These are phyloP conservation scores for Osmanthus fragrans DNA, from an alignment of 257 asterid genomes.

Conservation along the genomic window DNA sequence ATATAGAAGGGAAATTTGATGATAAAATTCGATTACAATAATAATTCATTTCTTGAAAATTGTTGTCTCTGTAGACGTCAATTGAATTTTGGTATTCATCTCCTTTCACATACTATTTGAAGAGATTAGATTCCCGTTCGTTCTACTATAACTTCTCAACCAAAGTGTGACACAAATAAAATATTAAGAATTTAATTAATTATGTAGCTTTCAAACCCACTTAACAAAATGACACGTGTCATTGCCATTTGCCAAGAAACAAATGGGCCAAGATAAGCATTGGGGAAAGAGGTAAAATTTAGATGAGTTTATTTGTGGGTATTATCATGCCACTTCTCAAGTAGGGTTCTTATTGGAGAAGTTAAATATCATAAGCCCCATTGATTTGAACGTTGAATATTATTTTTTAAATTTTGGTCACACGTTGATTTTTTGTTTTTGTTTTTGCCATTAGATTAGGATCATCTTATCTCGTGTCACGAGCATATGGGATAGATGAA, in stretches of 20 bases:
- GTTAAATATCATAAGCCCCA: background rate
- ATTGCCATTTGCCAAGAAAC: slow-evolving; percentile 10
- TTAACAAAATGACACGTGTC: slow-evolving; percentile 43
- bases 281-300: slow-evolving; percentile 19
- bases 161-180: background rate
- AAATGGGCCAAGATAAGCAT: slow-evolving; percentile 47
- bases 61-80: too few relatives aligned
- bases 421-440: background rate
- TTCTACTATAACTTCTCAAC: background rate
- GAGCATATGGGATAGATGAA: background rate
- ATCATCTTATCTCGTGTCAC: background rate
- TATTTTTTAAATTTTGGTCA: background rate
- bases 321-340: slow-evolving; percentile 51
- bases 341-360: slow-evolving; percentile 14
- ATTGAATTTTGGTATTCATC: too few relatives aligned
- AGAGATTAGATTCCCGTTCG: slow-evolving; percentile 16
- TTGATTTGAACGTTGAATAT: background rate
- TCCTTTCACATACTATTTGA: background rate
- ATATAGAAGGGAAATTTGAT: too few relatives aligned
- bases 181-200: background rate
- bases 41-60: too few relatives aligned
- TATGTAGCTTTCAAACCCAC: slow-evolving; percentile 33
- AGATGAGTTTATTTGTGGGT: slow-evolving; percentile 40
- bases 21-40: too few relatives aligned
- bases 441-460: background rate